A percentile compares a stretch with the other conserved stretches of the same genome.
These are phyloP conservation scores for Leucoagaricus sp. DNA, from an alignment of 1,284 basidiomycete species.

Conservation along the genomic window DNA sequence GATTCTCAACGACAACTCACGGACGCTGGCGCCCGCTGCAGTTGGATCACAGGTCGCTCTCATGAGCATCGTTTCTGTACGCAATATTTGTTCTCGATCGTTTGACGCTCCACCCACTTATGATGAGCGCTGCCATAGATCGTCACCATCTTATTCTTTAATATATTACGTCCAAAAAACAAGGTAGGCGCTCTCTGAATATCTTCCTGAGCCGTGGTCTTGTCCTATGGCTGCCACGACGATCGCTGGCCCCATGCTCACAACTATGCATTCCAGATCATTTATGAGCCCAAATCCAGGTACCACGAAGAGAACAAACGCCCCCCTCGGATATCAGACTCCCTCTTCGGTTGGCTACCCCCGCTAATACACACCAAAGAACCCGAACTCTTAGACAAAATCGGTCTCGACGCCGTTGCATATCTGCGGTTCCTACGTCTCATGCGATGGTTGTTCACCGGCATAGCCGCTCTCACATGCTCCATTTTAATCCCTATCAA, in stretches of 20 bases:
- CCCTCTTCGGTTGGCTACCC: constrained; percentile 86
- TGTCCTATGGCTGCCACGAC: background rate
- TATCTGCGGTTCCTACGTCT: constrained; percentile 93
- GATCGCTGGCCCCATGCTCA: constrained; percentile 7
- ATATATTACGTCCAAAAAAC: constrained; percentile 78
- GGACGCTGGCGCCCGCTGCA: constrained; percentile 76
- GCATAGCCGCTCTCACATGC: constrained; percentile 68
- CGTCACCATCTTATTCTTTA: constrained; percentile 70
- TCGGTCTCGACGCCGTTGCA: constrained; percentile 91
- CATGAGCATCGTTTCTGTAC: constrained; percentile 68
- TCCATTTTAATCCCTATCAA: constrained; percentile 83
- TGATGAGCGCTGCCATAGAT: constrained; percentile 36
- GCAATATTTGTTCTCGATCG: constrained; percentile 26
- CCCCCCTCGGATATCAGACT: constrained; percentile 81
- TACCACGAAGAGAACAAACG: constrained; percentile 83
- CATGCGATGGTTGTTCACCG: constrained; percentile 77
- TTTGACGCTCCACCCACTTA: constrained; percentile 6
- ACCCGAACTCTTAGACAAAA: constrained; percentile 84
- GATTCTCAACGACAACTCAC: constrained; percentile 47
- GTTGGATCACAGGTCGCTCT: constrained; percentile 81
- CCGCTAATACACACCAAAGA: constrained; percentile 87
- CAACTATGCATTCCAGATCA: constrained; percentile 33
- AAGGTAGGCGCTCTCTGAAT: constrained; percentile 51
- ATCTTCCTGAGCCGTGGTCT: background rate
- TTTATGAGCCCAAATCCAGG: constrained; percentile 87